Base-by-base conservation (phyloP, 2,329 filamentous ascomycete species). In the Bipolaris sorokiniana region DNA sequence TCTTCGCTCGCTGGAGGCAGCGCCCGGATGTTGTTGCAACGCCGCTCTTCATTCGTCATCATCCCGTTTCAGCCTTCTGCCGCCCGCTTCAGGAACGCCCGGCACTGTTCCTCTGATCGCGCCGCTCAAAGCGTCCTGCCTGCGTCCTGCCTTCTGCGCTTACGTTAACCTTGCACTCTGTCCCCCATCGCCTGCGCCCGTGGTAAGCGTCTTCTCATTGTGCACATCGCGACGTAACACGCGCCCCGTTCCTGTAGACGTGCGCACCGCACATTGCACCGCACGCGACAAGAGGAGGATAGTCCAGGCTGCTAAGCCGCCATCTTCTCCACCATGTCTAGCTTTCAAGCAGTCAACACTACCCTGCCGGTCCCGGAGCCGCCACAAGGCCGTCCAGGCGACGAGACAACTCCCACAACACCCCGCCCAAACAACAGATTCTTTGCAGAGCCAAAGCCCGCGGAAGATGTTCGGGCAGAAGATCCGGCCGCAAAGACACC, bases 261-360 rank as follows among this genome's bases (percentile, higher is more conserved):
- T 61, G 52, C 58, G 52, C 54, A 54, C 46, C 48, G 40, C 58
- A 45, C 45, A 45, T 37, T 53, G 51, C 56, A 61, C 55, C 34
- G 50, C 52, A 54, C 41, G 28, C 34, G 46, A 26, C 44, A 42
- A 52, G 46, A 56, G 41, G 49, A 34, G 55, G 34, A 49, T 38
- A 48, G 36, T 36, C 9, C 45, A n/a, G n/a, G 45, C 47, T 51
- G 28, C 40, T 44, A 23, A 31, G 33, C 42, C 48, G 36, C 48
- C 56, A 38, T 20, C 51, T 50, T 13, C 58, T 54, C 54, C 58
- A 62, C 26, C 61, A 86, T 87, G 83, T 80, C 84, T 64, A 78
- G 82, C 56, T 88, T 88, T 72, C 80, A 83, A 70, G 82, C 86
- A 61, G 84, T 88, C 71, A 88, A 88, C 75, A 83, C 81, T 59